Conservation (phyloP, 768 basidiomycete genomes). For the Heimioporus sp. region DNA sequence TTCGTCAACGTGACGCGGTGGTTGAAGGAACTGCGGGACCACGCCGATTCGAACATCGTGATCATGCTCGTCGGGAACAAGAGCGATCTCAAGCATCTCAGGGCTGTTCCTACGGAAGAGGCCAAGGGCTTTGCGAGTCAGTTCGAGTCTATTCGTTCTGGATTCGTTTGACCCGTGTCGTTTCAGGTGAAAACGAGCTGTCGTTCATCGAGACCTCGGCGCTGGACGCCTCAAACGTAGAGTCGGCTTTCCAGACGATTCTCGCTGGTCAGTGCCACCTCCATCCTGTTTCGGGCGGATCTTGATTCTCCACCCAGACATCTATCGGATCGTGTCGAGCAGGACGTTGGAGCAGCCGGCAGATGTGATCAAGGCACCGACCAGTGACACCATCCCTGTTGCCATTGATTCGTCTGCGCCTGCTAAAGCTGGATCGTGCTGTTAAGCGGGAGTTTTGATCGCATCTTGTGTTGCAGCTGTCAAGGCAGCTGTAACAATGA, state of each 20-base stretch:
- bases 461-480: slow-evolving; percentile 4
- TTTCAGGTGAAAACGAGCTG: slow-evolving; percentile 80
- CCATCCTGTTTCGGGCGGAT: not conserved
- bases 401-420: slow-evolving; percentile 57
- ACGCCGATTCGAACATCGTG: slow-evolving; percentile 89
- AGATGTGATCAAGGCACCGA: slow-evolving; percentile 74
- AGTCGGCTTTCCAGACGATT: slow-evolving; percentile 95
- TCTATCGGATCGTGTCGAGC: slow-evolving; percentile 96
- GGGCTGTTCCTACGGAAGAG: slow-evolving; percentile 97
- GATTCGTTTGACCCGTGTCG: slow-evolving; percentile 1
- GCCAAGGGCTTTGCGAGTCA: slow-evolving; percentile 87
- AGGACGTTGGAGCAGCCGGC: slow-evolving; percentile 87
- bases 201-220: slow-evolving; percentile 99
- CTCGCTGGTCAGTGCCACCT: slow-evolving; percentile 64
- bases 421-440: slow-evolving; percentile 61
- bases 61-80: slow-evolving; percentile 98
- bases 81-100: slow-evolving; percentile 96
- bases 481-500: slow-evolving; percentile 3
- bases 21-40: slow-evolving; percentile 96
- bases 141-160: slow-evolving; percentile 28
- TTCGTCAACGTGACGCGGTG: slow-evolving; percentile 93
- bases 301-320: slow-evolving; percentile 53
- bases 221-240: slow-evolving; percentile 99
- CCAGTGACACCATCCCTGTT: slow-evolving; percentile 84
- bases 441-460: slow-evolving; percentile 35